Percentiles rank a stretch among this genome's conserved stretches.
These are phyloP conservation scores for Mycena crocata DNA, from an alignment of 768 basidiomycete species.

Conservation along the genomic window DNA sequence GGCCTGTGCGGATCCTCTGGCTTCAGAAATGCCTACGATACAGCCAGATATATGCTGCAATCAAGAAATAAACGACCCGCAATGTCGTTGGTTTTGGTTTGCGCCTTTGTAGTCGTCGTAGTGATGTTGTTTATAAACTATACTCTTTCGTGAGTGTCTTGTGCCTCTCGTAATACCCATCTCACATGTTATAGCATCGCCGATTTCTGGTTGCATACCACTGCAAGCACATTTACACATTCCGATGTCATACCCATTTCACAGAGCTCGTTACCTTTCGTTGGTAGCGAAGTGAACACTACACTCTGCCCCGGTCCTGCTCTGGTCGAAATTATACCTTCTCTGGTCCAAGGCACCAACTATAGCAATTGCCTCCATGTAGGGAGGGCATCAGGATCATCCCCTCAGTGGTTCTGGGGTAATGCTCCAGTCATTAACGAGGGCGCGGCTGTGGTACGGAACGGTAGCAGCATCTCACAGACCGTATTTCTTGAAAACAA, in stretches of 20 bases:
- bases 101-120: background rate
- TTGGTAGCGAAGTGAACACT: slow-evolving; percentile 6
- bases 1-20: slow-evolving; percentile 21
- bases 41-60: slow-evolving; percentile 8
- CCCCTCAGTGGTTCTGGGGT: background rate
- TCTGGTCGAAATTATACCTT: background rate
- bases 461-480: background rate
- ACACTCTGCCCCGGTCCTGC: slow-evolving; percentile 12
- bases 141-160: slow-evolving; percentile 10
- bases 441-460: background rate
- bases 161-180: background rate
- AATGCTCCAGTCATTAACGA: background rate
- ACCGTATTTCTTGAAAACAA: background rate
- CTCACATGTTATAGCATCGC: background rate
- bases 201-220: slow-evolving; percentile 21
- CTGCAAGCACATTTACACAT: slow-evolving; percentile 11
- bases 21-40: background rate
- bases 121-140: slow-evolving; percentile 4
- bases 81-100: background rate
- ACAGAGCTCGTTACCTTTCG: background rate
- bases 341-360: background rate
- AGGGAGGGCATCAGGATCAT: too few relatives aligned
- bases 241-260: background rate
- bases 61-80: slow-evolving; percentile 5
- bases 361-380: slow-evolving; percentile 4